Evolutionary conservation across 2,329 filamentous ascomycete species (phyloP).

Genomic region (Alternaria ventricosa): DNA sequence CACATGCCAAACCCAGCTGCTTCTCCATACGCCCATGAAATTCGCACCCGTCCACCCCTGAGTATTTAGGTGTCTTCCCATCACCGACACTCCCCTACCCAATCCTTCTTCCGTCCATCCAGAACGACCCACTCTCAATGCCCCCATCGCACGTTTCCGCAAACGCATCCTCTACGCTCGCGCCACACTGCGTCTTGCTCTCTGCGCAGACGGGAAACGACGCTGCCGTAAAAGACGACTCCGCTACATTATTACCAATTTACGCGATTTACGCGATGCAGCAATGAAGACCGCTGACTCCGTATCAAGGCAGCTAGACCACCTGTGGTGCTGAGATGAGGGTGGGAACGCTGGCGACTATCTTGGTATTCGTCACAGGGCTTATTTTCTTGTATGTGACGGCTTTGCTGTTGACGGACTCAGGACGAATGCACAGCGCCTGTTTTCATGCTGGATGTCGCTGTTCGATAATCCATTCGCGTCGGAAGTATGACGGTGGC

Average conservation of each 20-base stretch:
- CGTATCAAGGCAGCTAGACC: no score
- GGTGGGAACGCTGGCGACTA: no score
- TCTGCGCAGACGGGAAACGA: not conserved
- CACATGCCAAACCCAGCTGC: not conserved
- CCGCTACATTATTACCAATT: not conserved
- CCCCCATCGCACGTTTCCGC: not conserved
- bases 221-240: not conserved
- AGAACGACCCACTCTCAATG: not conserved
- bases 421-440: no score
- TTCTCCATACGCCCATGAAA: not conserved
- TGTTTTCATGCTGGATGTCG: no score
- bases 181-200: not conserved
- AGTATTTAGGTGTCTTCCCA: not conserved
- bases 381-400: no score
- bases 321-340: no score
- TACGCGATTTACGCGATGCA: no score
- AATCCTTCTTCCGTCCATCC: not conserved
- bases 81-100: not conserved
- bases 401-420: no score
- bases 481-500: no score
- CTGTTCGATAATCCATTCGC: rapidly evolving
- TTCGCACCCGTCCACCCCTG: not conserved
- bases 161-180: not conserved
- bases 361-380: no score
- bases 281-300: no score